Conservation (phyloP, 805 yeast genomes). For the Teunomyces cretensis region DNA sequence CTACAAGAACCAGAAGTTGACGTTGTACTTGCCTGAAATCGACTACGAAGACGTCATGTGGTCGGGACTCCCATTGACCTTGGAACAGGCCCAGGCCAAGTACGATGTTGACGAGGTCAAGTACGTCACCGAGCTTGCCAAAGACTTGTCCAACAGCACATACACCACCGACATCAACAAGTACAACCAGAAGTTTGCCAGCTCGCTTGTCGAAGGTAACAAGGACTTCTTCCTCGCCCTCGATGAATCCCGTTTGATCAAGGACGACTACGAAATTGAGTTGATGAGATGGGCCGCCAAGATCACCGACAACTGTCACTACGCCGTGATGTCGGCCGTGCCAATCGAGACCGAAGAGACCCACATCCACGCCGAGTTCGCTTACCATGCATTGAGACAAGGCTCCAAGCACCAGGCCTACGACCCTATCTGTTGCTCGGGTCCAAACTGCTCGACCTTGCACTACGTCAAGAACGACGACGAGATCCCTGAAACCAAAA, state of each 20-base stretch:
- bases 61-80: constrained; percentile 83
- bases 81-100: constrained; percentile 59
- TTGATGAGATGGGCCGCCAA: constrained; percentile 77
- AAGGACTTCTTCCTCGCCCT: constrained; percentile 61
- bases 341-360: constrained; percentile 87
- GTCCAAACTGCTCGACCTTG: constrained; percentile 85
- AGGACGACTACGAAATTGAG: constrained; percentile 78
- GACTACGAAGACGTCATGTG: constrained; percentile 93
- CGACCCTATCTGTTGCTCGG: constrained; percentile 95
- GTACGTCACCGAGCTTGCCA: constrained; percentile 52
- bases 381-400: constrained; percentile 89
- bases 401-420: constrained; percentile 88
- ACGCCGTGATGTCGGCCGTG: constrained; percentile 88
- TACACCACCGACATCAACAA: constrained; percentile 57
- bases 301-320: constrained; percentile 85
- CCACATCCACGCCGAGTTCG: constrained; percentile 93
- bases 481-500: constrained; percentile 45
- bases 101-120: constrained; percentile 84
- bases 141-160: constrained; percentile 23
- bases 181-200: constrained; percentile 36
- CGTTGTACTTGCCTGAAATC: constrained; percentile 76
- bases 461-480: constrained; percentile 84
- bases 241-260: constrained; percentile 83
- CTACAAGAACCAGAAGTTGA: constrained; percentile 52
- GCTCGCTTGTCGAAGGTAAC: constrained; percentile 44